phyloP scores from a whole-genome alignment of 2,329 filamentous ascomycete genomes.

The Fusarium equiseti region DNA sequence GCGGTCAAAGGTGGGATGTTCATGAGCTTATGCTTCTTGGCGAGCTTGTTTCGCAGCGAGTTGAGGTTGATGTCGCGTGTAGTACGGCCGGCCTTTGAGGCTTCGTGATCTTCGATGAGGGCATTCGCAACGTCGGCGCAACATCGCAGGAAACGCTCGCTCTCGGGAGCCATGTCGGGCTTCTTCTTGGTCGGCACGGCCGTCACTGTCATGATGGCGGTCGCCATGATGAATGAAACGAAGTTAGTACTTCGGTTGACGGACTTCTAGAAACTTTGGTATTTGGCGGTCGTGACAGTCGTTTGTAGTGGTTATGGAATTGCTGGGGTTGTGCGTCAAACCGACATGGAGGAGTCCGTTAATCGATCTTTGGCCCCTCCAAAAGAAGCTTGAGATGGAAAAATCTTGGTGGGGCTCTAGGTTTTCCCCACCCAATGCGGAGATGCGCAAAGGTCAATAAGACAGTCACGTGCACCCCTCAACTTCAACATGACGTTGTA shows the following conservation, averaged over 20 bases:
- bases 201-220: slow-evolving; percentile 74
- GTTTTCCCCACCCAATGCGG: slow-evolving; percentile 38
- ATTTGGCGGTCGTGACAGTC: neutral
- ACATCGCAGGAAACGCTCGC: slow-evolving; percentile 91
- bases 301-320: neutral
- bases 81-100: slow-evolving; percentile 78
- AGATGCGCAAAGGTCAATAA: slow-evolving; percentile 34
- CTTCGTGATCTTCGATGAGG: slow-evolving; percentile 93
- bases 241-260: neutral
- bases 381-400: slow-evolving; percentile 37
- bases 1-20: slow-evolving; percentile 92
- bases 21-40: slow-evolving; percentile 91
- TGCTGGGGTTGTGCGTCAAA: neutral
- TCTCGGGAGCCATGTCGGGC: slow-evolving; percentile 86
- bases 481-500: neutral
- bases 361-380: slow-evolving; percentile 45
- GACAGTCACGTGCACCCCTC: slow-evolving; percentile 23
- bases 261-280: neutral
- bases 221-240: slow-evolving; percentile 52
- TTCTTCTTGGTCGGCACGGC: slow-evolving; percentile 76
- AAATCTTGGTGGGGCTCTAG: slow-evolving; percentile 41
- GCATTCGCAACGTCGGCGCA: slow-evolving; percentile 96
- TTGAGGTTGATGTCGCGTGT: slow-evolving; percentile 95
- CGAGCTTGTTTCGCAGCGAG: slow-evolving; percentile 83
- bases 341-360: slow-evolving; percentile 8